These are phyloP conservation scores for Mortierella claussenii DNA, from an alignment of 192 early-diverging fungal genomes.

Conservation along the genomic window DNA sequence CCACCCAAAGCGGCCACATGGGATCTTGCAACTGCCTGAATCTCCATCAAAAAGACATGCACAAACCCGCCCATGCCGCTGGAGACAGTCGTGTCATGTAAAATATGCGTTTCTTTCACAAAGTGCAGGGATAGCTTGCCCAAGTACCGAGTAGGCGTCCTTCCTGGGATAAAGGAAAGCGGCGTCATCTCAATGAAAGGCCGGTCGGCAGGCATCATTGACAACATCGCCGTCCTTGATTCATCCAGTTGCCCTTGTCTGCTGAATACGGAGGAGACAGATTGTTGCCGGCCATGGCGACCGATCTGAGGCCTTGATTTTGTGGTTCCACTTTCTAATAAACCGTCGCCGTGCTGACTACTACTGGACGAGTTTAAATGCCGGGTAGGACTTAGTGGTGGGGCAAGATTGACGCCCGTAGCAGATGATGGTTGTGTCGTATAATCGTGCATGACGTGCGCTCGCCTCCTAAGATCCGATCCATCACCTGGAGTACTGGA, in stretches of 20 bases:
- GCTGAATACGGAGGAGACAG: slow-evolving; percentile 19
- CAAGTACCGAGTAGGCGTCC: slow-evolving; percentile 62
- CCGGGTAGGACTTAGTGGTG: slow-evolving; percentile 5
- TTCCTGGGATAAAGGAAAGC: slow-evolving; percentile 69
- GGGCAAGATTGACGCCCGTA: slow-evolving; percentile 18
- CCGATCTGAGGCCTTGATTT: neutral
- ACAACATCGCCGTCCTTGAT: slow-evolving; percentile 4
- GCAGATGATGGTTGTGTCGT: neutral
- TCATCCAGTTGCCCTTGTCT: slow-evolving; percentile 5
- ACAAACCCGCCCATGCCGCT: slow-evolving; percentile 81
- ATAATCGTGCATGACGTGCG: neutral
- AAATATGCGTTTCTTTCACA: slow-evolving; percentile 75
- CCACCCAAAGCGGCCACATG: slow-evolving; percentile 78
- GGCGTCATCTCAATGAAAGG: slow-evolving; percentile 73
- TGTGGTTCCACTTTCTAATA: neutral
- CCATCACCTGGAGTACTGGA: slow-evolving; percentile 16
- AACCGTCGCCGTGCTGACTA: slow-evolving; percentile 17
- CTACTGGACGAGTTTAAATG: slow-evolving; percentile 20
- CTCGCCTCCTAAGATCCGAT: neutral
- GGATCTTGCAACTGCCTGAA: slow-evolving; percentile 72
- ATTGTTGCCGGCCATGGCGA: slow-evolving; percentile 19
- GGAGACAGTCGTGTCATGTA: slow-evolving; percentile 53
- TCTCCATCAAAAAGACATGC: slow-evolving; percentile 72
- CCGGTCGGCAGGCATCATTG: slow-evolving; percentile 36
- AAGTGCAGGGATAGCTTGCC: slow-evolving; percentile 84